Percentiles rank a stretch among this genome's conserved stretches.
phyloP scores from a whole-genome alignment of 108 stramenopile genomes.

The Fistulifera pelliculosa region DNA sequence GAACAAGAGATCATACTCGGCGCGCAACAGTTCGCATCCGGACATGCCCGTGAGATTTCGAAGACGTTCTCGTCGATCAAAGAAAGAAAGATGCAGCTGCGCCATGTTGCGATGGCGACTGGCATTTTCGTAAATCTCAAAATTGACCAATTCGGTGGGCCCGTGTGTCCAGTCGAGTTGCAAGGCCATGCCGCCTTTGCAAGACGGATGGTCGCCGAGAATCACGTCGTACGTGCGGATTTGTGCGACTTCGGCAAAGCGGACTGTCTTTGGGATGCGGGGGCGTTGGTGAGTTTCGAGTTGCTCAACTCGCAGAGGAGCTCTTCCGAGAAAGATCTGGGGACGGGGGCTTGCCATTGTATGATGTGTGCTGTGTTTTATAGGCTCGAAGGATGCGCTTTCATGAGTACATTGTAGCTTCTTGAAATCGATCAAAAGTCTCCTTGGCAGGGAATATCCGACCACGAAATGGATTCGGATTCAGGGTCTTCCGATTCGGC shows the following conservation, averaged over 20 bases:
- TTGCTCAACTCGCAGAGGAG: no score
- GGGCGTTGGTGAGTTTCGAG: no score
- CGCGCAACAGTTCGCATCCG: background rate
- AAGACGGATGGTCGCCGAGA: constrained; percentile 5
- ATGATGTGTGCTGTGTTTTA: no score
- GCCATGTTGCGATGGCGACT: background rate
- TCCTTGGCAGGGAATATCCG: no score
- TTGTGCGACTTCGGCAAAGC: constrained; percentile 2
- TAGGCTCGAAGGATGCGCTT: no score
- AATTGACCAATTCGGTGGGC: background rate
- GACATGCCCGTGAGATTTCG: constrained; percentile 1
- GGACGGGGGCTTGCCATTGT: no score
- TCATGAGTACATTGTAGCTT: no score
- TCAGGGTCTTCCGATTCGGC: no score
- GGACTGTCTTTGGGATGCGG: background rate
- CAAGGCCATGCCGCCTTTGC: constrained; percentile 2
- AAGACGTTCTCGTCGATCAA: constrained; percentile 1
- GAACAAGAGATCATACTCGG: background rate
- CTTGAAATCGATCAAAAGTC: no score
- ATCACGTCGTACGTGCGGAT: constrained; percentile 4
- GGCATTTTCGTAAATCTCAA: background rate
- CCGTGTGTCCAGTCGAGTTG: background rate
- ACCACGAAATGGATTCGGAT: no score
- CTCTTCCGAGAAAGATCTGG: no score
- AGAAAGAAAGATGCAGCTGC: background rate